Base-by-base conservation (phyloP, 352 stramenopile genomes). In the Pythium phragmitis region DNA sequence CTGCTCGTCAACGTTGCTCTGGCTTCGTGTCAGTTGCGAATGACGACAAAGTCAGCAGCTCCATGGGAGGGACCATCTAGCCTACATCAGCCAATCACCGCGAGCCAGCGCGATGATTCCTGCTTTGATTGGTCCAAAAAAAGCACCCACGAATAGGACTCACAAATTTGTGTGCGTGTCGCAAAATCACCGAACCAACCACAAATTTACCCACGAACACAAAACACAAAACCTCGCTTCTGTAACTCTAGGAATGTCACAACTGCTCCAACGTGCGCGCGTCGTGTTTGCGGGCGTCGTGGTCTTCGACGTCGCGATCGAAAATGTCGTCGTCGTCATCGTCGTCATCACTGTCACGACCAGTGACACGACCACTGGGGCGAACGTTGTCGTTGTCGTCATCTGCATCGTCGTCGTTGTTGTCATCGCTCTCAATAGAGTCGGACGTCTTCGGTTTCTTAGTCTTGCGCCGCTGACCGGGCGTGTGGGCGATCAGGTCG, bases 241-340 rank as follows among this genome's bases (percentile, higher is more conserved):
- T 51, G 36, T 62, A 50, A 34, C 21, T 30, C 19, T 34, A 45
- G 13, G 34, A 55, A 42, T 21, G 23, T 79, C 58, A 91, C 72
- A 91, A 70, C 19, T 79, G 80, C 53, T 91, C 82, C 30, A 89
- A 64, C 49, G 73, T 79, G 26, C 65, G 63, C 5, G 75, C 72
- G 60, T 91, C 81, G 52, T 88, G 76, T 60, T 87, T 85, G 36
- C 65, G 65, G 17, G 64, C 48, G 21, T 73, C 57, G 30, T 84
- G 70, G 23, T 81, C 71, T 4, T 71, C 60, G 0, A 68, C 63
- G 42, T 79, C 72, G 14, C 71, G 69, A 34, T 89, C 79, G 60
- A 92, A 92, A 46, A 90, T 85, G 61, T 89, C 83, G 56, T 89
- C 80, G 37, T 89, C 82, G n/a, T 87, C 77, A 33, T 88, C 76